These are phyloP conservation scores for Globisporangium cederbergense DNA, from an alignment of 352 stramenopile genomes.

Conservation along the genomic window DNA sequence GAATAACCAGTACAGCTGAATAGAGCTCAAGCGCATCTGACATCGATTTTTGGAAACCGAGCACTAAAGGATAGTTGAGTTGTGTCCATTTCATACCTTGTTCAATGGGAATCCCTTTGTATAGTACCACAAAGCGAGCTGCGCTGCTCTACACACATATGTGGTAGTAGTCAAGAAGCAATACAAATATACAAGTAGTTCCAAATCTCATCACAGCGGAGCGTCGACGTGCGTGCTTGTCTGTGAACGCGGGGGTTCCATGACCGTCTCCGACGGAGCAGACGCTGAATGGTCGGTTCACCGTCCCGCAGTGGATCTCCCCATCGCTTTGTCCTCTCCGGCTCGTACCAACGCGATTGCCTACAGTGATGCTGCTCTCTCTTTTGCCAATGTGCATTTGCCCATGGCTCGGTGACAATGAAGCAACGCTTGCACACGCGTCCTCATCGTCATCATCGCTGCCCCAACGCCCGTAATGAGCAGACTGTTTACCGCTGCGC, in stretches of 20 bases:
- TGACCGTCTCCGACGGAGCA: conserved; percentile 22
- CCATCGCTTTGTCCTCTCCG: conserved; percentile 33
- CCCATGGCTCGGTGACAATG: neutral
- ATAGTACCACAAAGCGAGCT: conserved; percentile 27
- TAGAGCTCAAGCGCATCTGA: neutral
- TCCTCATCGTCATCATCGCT: neutral
- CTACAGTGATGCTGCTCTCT: neutral
- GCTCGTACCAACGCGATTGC: conserved; percentile 4
- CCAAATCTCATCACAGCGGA: neutral
- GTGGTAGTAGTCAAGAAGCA: neutral
- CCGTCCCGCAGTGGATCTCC: conserved; percentile 15
- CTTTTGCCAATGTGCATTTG: neutral
- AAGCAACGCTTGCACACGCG: neutral
- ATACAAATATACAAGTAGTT: neutral
- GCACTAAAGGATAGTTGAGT: neutral
- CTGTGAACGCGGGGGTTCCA: conserved; percentile 31
- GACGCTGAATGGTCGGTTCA: conserved; percentile 38
- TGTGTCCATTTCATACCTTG: conserved; percentile 4
- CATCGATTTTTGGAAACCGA: neutral
- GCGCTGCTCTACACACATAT: conserved; percentile 33
- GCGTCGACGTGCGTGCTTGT: conserved; percentile 23
- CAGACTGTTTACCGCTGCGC: neutral
- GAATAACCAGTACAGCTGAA: neutral
- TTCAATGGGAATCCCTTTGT: conserved; percentile 2
- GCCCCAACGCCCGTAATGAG: neutral